Percentiles rank a stretch among this genome's conserved stretches.
Conservation (phyloP, 805 yeast genomes). For the Candida namnaoensis region DNA sequence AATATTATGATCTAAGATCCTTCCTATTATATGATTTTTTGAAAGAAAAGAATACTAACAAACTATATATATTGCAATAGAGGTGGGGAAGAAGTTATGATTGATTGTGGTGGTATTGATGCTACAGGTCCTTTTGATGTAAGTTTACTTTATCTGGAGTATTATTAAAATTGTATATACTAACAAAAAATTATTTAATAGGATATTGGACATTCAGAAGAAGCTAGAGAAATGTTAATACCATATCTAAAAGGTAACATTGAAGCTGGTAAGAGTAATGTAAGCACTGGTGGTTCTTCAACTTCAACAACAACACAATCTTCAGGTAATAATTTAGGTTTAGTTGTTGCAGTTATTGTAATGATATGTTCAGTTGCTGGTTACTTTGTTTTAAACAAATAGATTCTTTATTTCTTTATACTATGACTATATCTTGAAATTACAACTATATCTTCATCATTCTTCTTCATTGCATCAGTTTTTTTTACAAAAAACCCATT, state of each 20-base stretch:
- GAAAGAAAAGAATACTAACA: neutral
- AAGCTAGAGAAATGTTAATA: conserved; percentile 72
- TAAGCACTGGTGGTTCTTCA: conserved; percentile 5
- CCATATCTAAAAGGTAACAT: conserved; percentile 70
- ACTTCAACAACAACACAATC: conserved; percentile 7
- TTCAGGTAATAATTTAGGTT: conserved; percentile 20
- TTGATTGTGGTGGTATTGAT: conserved; percentile 77
- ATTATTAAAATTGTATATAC: conserved; percentile 4
- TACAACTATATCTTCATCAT: too few relatives aligned
- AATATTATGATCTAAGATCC: too few relatives aligned
- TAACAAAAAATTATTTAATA: conserved; percentile 28
- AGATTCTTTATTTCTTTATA: too few relatives aligned
- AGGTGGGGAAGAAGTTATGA: conserved; percentile 82
- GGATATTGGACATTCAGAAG: conserved; percentile 98
- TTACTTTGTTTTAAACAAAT: conserved; percentile 21
- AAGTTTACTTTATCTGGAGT: conserved; percentile 17
- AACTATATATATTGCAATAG: conserved; percentile 7
- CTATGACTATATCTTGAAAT: too few relatives aligned
- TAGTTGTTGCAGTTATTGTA: conserved; percentile 25
- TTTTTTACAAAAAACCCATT: too few relatives aligned
- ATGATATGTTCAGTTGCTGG: conserved; percentile 31
- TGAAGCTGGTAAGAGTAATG: conserved; percentile 21
- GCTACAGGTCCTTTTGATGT: conserved; percentile 72
- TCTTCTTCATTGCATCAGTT: too few relatives aligned
- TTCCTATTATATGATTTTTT: neutral